These are phyloP conservation scores for Leptodontidium sp. DNA, from an alignment of 2,329 filamentous ascomycete genomes.

Conservation along the genomic window DNA sequence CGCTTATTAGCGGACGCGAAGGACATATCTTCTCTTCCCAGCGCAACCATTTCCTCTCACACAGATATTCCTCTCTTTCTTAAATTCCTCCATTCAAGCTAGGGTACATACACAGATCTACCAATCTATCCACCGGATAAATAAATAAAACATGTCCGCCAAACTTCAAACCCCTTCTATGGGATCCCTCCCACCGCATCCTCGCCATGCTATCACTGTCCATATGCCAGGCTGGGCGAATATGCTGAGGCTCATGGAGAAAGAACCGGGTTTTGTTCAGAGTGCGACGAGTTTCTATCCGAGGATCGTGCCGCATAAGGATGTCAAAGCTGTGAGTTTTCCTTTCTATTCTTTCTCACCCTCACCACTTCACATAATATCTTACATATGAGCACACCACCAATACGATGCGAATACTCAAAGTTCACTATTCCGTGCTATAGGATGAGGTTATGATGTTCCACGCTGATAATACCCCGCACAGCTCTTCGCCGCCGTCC, in stretches of 20 bases:
- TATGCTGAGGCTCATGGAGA: constrained; percentile 31
- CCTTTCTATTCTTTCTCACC: neutral
- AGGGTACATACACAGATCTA: neutral
- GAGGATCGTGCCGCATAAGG: constrained; percentile 36
- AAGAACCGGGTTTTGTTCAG: constrained; percentile 31
- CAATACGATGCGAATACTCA: neutral
- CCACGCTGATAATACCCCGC: constrained; percentile 16
- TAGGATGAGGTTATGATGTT: neutral
- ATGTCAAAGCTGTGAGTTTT: constrained; percentile 37
- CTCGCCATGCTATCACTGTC: constrained; percentile 41
- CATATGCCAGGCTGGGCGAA: constrained; percentile 38
- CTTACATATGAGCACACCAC: neutral
- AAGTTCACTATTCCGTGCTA: neutral
- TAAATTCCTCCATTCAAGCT: neutral
- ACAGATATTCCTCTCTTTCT: neutral
- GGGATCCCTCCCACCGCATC: constrained; percentile 36
- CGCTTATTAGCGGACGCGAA: constrained; percentile 6
- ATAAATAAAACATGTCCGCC: constrained; percentile 26
- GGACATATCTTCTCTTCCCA: constrained; percentile 1
- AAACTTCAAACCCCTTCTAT: constrained; percentile 34
- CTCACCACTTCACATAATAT: neutral
- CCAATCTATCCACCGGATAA: neutral
- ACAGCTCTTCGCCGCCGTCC: constrained; percentile 25
- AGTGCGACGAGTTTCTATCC: constrained; percentile 40
- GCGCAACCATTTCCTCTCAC: neutral